Percentiles rank a stretch among this genome's conserved stretches.
phyloP scores from a whole-genome alignment of 2,329 filamentous ascomycete genomes.

The Aspergillus pseudotamarii region DNA sequence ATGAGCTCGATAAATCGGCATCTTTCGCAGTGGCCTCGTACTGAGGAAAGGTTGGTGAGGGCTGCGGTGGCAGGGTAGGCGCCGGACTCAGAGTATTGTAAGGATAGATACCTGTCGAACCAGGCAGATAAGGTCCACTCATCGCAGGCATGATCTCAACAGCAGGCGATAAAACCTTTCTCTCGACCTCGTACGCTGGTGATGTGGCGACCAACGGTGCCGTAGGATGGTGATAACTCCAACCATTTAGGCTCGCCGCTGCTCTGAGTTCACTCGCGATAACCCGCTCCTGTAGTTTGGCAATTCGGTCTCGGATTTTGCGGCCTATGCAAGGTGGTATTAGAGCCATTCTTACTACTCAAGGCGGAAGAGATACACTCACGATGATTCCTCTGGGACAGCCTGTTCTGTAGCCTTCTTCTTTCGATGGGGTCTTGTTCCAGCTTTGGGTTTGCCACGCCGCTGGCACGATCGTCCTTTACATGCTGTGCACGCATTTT shows the following conservation, averaged over 20 bases:
- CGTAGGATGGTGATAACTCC: constrained; percentile 26
- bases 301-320: constrained; percentile 38
- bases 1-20: neutral
- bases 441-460: constrained; percentile 22
- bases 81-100: neutral
- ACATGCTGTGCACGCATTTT: constrained; percentile 7
- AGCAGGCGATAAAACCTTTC: constrained; percentile 2
- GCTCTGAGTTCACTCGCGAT: constrained; percentile 37
- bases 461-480: constrained; percentile 15
- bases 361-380: neutral
- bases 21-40: neutral
- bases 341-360: neutral
- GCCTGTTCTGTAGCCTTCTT: constrained; percentile 34
- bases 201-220: constrained; percentile 9
- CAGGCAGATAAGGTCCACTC: neutral
- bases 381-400: constrained; percentile 40
- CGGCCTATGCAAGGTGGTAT: constrained; percentile 24
- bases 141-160: neutral
- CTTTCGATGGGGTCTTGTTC: constrained; percentile 37
- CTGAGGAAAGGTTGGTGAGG: neutral
- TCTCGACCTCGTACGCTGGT: constrained; percentile 10
- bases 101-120: neutral
- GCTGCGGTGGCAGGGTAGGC: neutral
- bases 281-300: constrained; percentile 39
- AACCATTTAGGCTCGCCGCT: constrained; percentile 31